A percentile compares a stretch with the other conserved stretches of the same genome.
These are phyloP conservation scores for Isatis lusitanica DNA, from an alignment of 441 rosid genomes.

Conservation along the genomic window DNA sequence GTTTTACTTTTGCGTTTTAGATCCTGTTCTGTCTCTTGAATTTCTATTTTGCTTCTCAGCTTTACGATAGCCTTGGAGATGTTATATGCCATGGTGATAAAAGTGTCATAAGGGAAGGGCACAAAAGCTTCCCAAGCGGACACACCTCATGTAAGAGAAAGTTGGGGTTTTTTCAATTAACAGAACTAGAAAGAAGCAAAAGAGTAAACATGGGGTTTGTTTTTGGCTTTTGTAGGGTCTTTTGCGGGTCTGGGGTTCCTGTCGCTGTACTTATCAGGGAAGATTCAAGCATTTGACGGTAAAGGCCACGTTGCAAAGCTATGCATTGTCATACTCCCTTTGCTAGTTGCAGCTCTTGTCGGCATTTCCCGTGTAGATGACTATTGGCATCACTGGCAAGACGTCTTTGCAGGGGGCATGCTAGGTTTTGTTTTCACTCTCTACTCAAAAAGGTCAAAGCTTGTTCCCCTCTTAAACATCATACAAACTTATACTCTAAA, in stretches of 20 bases:
- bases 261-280: slow-evolving; percentile 82
- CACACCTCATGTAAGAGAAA: slow-evolving; percentile 71
- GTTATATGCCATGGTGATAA: slow-evolving; percentile 72
- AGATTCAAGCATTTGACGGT: slow-evolving; percentile 68
- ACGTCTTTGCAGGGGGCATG: slow-evolving; percentile 85
- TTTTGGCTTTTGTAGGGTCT: slow-evolving; percentile 53
- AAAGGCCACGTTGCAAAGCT: slow-evolving; percentile 88
- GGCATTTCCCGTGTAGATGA: slow-evolving; percentile 92
- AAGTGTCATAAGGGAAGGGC: slow-evolving; percentile 70
- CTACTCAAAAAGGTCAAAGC: slow-evolving; percentile 11
- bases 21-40: slow-evolving; percentile 14
- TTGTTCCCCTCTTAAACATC: neutral
- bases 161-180: neutral
- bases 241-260: slow-evolving; percentile 80
- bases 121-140: slow-evolving; percentile 95
- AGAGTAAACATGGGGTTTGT: neutral
- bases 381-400: slow-evolving; percentile 99
- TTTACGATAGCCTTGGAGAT: slow-evolving; percentile 61
- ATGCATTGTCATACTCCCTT: slow-evolving; percentile 66
- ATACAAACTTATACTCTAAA: neutral
- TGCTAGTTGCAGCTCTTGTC: slow-evolving; percentile 70
- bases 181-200: neutral
- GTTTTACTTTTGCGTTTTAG: slow-evolving; percentile 1
- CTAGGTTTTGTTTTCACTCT: slow-evolving; percentile 49
- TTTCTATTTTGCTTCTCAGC: slow-evolving; percentile 39